Base-by-base conservation (phyloP, 441 rosid genomes). In the Populus hybrid region DNA sequence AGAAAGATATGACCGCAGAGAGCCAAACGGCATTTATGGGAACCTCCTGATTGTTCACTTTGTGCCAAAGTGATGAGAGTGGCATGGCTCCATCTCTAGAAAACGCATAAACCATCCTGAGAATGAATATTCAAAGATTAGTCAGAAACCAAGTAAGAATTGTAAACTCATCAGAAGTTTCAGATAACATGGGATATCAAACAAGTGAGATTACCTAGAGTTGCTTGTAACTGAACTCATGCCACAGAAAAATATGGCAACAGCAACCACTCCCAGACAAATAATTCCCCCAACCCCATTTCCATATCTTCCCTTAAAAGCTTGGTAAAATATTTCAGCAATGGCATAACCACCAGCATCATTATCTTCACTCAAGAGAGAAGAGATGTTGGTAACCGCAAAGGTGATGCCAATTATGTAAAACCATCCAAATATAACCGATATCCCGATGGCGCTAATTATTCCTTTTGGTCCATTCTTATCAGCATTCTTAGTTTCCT, bases 1-100 rank as follows among this genome's bases (percentile, higher is more conserved):
- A 94, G 79, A 96, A 96, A 9, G 97, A 92, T 72, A 94, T 83
- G n/a, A 83, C 71, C 36, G 84, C 90, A 68, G 97, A 93, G 31
- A 91, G 88, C 99, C 99, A 96, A 71, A 96, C 97, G 9, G 98
- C 94, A 68, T 96, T 87, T n/a, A 94, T 78, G 16, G 98, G 98
- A 73, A 96, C 93, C 20, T 94, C 98, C 68, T 85, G 94, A 78
- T 84, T 82, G 89, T 96, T 96, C 69, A 93, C 98, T 90, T 88
- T 88, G 83, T 96, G 98, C 99, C 98, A 95, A 53, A 91, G 76
- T 2, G 90, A 85, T 5, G 98, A 94, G 72, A 84, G 64, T 50
- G 99, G 99, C 98, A 96, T 90, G 12, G 98, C 99, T 79, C 99
- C 97, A 76, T 95, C 99, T 90, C 98, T 94, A 7, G 99, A 95